A percentile compares a stretch with the other conserved stretches of the same genome.
Evolutionary conservation across 257 asterid genomes (phyloP).

Genomic region (Paraleonurus japonicus): DNA sequence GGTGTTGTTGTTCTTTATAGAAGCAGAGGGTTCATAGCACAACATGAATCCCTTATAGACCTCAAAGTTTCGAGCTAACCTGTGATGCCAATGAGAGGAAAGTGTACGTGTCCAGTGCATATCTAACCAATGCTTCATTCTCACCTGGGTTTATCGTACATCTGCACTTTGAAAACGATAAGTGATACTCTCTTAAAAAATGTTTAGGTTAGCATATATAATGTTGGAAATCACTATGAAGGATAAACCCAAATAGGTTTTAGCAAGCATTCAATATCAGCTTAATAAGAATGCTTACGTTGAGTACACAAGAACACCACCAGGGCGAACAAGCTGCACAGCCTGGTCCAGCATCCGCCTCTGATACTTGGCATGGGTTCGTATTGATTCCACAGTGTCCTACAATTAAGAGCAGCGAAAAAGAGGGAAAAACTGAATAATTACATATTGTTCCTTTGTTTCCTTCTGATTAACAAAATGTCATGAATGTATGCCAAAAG

Average conservation of each 20-base stretch:
- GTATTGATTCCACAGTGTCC: constrained; percentile 81
- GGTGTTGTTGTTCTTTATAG: no score
- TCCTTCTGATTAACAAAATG: neutral
- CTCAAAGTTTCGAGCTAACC: constrained; percentile 44
- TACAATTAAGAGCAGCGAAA: constrained; percentile 31
- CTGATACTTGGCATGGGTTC: constrained; percentile 84
- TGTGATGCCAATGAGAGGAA: constrained; percentile 85
- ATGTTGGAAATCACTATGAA: constrained; percentile 2
- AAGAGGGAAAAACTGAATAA: constrained; percentile 8
- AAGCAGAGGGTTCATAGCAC: neutral
- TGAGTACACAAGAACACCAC: constrained; percentile 92
- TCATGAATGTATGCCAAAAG: neutral
- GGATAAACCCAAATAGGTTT: neutral
- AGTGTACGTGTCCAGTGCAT: constrained; percentile 80
- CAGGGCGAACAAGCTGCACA: constrained; percentile 96
- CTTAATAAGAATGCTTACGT: constrained; percentile 56
- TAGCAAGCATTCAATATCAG: neutral
- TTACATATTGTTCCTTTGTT: neutral
- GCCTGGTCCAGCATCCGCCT: constrained; percentile 96
- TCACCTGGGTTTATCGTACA: constrained; percentile 99
- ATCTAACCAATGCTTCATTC: constrained; percentile 93
- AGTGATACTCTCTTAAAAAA: constrained; percentile 21
- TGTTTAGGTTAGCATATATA: neutral
- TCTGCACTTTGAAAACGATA: constrained; percentile 43
- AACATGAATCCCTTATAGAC: neutral